Conservation (phyloP, 495 filamentous ascomycete genomes). For the Aspergillus ellipticus region DNA sequence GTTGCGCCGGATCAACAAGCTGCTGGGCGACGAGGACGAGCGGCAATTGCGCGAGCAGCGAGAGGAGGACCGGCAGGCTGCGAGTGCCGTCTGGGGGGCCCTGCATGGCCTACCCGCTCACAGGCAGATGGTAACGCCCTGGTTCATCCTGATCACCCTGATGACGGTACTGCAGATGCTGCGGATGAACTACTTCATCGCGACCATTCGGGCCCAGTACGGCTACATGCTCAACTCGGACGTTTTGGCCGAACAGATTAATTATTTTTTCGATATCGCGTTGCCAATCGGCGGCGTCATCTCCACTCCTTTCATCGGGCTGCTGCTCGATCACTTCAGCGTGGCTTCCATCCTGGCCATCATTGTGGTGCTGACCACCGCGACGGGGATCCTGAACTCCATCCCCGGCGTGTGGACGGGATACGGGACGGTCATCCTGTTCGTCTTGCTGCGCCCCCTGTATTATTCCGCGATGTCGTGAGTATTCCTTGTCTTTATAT, state of each 20-base stretch:
- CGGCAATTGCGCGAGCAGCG: slow-evolving; percentile 45
- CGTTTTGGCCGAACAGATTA: slow-evolving; percentile 62
- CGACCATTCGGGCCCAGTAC: slow-evolving; percentile 84
- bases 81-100: slow-evolving; percentile 67
- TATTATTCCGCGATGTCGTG: slow-evolving; percentile 54
- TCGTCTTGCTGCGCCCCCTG: slow-evolving; percentile 53
- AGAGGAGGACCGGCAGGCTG: slow-evolving; percentile 51
- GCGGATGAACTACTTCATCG: slow-evolving; percentile 96
- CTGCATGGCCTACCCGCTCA: slow-evolving; percentile 70
- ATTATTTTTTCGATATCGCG: slow-evolving; percentile 87
- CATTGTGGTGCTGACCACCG: slow-evolving; percentile 70
- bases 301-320: slow-evolving; percentile 80
- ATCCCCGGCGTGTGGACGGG: slow-evolving; percentile 69
- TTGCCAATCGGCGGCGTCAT: slow-evolving; percentile 80
- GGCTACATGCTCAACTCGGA: slow-evolving; percentile 63
- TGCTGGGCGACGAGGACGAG: slow-evolving; percentile 58
- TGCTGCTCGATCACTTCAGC: slow-evolving; percentile 65
- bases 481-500: slow-evolving; percentile 19
- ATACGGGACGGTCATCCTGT: slow-evolving; percentile 73
- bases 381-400: slow-evolving; percentile 74
- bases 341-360: slow-evolving; percentile 65
- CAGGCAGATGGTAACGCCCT: slow-evolving; percentile 75
- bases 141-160: slow-evolving; percentile 87
- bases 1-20: slow-evolving; percentile 61
- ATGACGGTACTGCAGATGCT: slow-evolving; percentile 97